These are phyloP conservation scores for Rhodomyrtus psidioides DNA, from an alignment of 441 rosid genomes.

Conservation along the genomic window DNA sequence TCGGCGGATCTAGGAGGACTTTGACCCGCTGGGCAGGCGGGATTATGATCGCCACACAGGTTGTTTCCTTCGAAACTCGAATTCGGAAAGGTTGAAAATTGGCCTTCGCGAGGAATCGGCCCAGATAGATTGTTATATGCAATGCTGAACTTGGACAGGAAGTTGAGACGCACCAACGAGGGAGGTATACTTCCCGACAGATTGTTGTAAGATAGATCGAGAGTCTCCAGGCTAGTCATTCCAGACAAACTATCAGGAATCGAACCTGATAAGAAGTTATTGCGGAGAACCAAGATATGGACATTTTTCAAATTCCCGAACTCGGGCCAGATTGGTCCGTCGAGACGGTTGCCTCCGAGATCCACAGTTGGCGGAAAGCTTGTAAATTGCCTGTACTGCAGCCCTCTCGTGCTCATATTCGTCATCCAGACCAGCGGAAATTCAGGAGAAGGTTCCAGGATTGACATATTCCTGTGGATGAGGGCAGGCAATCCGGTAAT, in stretches of 20 bases:
- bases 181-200: not conserved
- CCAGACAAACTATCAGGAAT: not conserved
- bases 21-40: not conserved
- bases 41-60: not conserved
- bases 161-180: not conserved
- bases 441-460: constrained; percentile 49
- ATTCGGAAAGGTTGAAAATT: not conserved
- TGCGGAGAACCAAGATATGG: not conserved
- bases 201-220: not conserved
- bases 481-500: constrained; percentile 42
- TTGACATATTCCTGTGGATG: constrained; percentile 28
- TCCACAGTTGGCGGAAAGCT: not conserved
- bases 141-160: not conserved
- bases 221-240: not conserved
- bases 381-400: not conserved
- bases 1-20: not conserved
- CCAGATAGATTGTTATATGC: not conserved
- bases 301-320: constrained; percentile 16
- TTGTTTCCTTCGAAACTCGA: not conserved
- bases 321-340: not conserved
- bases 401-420: not conserved
- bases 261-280: not conserved
- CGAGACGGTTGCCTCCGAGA: not conserved
- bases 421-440: constrained; percentile 57
- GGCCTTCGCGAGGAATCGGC: not conserved